Conservation (phyloP, 768 basidiomycete species). For the Sarcomyxa edulis region DNA sequence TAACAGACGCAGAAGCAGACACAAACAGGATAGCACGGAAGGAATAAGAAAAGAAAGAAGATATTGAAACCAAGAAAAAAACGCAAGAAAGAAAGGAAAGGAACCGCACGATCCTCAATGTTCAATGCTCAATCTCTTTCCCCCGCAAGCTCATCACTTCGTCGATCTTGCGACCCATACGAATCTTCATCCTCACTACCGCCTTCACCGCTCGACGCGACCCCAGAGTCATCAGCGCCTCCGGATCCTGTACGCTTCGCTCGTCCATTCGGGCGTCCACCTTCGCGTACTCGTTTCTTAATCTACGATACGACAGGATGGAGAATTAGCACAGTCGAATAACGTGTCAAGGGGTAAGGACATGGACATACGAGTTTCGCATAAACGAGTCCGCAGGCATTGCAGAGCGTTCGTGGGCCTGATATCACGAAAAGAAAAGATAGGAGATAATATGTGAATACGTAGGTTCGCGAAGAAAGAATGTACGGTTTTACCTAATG, state of each 20-base stretch:
- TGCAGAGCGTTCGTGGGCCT: constrained; percentile 82
- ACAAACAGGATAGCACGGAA: too few relatives aligned
- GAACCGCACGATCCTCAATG: too few relatives aligned
- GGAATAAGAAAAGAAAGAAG: too few relatives aligned
- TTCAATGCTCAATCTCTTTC: constrained; percentile 7
- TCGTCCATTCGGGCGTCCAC: constrained; percentile 8
- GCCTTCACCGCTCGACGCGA: constrained; percentile 10
- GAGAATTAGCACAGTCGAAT: constrained; percentile 1
- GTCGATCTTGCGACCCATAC: constrained; percentile 14
- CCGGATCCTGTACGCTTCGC: constrained; percentile 1
- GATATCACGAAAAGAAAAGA: constrained; percentile 10
- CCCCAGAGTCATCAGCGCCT: constrained; percentile 7
- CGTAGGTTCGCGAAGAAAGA: not conserved
- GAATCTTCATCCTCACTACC: constrained; percentile 15
- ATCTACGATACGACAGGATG: constrained; percentile 18
- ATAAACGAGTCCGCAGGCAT: constrained; percentile 83
- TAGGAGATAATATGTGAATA: constrained; percentile 10
- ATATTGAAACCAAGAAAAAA: too few relatives aligned
- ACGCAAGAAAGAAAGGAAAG: too few relatives aligned
- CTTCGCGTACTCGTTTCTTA: constrained; percentile 28
- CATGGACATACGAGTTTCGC: constrained; percentile 67
- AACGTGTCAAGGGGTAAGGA: constrained; percentile 7
- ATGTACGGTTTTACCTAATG: constrained; percentile 55
- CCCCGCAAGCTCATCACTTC: constrained; percentile 10
- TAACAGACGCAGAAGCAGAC: too few relatives aligned